Evolutionary conservation across 345 rosid species (phyloP), one percentile per base, ranked within the genome.

Genomic region (Laguncularia racemosa): DNA sequence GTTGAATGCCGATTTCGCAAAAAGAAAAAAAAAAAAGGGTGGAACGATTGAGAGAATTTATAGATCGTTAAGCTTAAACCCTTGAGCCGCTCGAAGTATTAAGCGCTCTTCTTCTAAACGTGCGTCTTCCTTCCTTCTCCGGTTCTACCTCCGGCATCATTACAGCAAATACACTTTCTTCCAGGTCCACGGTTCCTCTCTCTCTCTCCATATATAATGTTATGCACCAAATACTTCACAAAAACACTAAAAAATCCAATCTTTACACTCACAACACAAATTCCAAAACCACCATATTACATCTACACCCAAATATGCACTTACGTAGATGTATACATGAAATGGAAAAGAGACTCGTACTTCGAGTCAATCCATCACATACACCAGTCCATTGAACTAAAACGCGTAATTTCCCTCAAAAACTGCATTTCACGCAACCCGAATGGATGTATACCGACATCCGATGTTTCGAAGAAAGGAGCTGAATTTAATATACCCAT

Each of bases 301-400:
- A 19, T 44, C 3, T 65, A 57, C 70, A 56, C 56, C 48, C 95
- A 75, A 60, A 71, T 16, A 45, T 70, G 67, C 38, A 60, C 53
- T 53, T 85, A 91, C 47, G 96, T 91, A 5, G 70, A 82, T 59
- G 95, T 85, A 8, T 84, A 85, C 78, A 88, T 91, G 98, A 88
- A 85, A 75, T 91, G 92, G 96, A 91, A 86, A 59, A 84, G 76
- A 71, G 96, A 92, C 62, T 64, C 70, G 0, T 89, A 63, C 71
- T 86, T 61, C 13, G 95, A 89, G 52, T 75, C 85, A 20, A 74
- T 92, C 44, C 84, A 84, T 62, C 87, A 80, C 67, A 77, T 89
- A 45, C 84, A 86, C 76, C 72, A 70, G 46, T 92, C 95, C 1
- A 14, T 60, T 1, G 84, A 80, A 67, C 93, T 92, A 52, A 86